Percentiles rank a stretch among this genome's conserved stretches.
phyloP scores from a whole-genome alignment of 1,284 basidiomycete species.

The Trichosporon inkin region DNA sequence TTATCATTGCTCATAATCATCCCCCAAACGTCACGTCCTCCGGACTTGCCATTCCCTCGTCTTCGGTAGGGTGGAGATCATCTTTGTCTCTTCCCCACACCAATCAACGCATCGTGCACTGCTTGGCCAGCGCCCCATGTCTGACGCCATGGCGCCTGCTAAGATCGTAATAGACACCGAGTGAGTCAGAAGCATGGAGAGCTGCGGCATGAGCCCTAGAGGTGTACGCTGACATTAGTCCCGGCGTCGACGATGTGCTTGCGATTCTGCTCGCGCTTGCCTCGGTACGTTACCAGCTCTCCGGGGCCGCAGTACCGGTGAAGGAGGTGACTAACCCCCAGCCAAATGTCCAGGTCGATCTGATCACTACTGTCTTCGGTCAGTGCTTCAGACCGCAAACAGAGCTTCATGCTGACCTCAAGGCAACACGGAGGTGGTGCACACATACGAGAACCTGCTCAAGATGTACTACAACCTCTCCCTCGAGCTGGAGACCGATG shows the following conservation, averaged over 20 bases:
- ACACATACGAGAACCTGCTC: slow-evolving; percentile 61
- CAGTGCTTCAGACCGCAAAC: slow-evolving; percentile 23
- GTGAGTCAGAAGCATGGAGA: slow-evolving; percentile 15
- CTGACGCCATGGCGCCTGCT: slow-evolving; percentile 25
- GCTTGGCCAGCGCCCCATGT: neutral
- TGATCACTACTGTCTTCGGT: slow-evolving; percentile 75
- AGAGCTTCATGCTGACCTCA: neutral
- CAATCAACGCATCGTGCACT: neutral
- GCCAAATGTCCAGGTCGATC: slow-evolving; percentile 62
- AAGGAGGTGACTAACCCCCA: slow-evolving; percentile 11
- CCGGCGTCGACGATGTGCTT: slow-evolving; percentile 82
- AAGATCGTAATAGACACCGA: slow-evolving; percentile 51
- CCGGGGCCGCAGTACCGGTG: slow-evolving; percentile 12
- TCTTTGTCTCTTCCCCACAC: neutral
- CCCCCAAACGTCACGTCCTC: no score
- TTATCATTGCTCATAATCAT: no score
- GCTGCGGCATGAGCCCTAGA: no score
- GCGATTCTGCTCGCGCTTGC: slow-evolving; percentile 56
- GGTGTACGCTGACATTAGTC: slow-evolving; percentile 24
- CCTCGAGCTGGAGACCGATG: slow-evolving; percentile 61
- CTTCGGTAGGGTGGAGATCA: neutral
- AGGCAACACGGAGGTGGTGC: slow-evolving; percentile 66
- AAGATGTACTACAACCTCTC: slow-evolving; percentile 72
- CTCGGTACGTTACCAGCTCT: slow-evolving; percentile 30
- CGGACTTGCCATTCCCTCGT: no score